A percentile compares a stretch with the other conserved stretches of the same genome.
Evolutionary conservation across 495 filamentous ascomycete species (phyloP).

Genomic region (Daldinia childiae): DNA sequence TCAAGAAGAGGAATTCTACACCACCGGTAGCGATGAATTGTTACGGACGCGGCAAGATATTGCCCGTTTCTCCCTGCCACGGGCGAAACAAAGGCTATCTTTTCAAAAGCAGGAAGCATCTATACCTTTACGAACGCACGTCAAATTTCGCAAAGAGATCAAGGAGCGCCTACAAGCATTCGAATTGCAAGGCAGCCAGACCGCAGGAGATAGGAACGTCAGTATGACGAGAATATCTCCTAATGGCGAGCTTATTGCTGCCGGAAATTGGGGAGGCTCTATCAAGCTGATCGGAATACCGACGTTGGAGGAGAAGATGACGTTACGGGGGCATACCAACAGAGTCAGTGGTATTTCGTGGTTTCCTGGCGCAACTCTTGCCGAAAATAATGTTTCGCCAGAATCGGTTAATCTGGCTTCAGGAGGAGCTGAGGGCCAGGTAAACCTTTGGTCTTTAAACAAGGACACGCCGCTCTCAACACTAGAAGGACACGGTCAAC

Average conservation of each 20-base stretch:
- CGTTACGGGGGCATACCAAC: slow-evolving; percentile 82
- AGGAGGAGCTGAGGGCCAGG: slow-evolving; percentile 86
- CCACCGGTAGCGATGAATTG: slow-evolving; percentile 76
- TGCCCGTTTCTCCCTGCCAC: slow-evolving; percentile 83
- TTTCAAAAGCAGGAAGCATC: slow-evolving; percentile 80
- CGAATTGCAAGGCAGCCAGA: slow-evolving; percentile 91
- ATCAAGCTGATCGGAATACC: slow-evolving; percentile 87
- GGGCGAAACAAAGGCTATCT: slow-evolving; percentile 78
- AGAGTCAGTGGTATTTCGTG: slow-evolving; percentile 90
- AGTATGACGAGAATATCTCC: slow-evolving; percentile 92
- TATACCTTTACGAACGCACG: slow-evolving; percentile 85
- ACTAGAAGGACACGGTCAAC: slow-evolving; percentile 82
- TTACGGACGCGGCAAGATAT: slow-evolving; percentile 82
- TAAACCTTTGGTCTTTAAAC: slow-evolving; percentile 90
- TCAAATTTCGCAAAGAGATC: slow-evolving; percentile 87
- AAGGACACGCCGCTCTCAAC: slow-evolving; percentile 85
- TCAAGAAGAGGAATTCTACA: slow-evolving; percentile 96
- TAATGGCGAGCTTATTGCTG: slow-evolving; percentile 81
- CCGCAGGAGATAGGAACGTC: slow-evolving; percentile 87
- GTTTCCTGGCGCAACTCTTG: slow-evolving; percentile 84
- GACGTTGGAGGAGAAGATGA: slow-evolving; percentile 76
- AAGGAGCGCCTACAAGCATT: slow-evolving; percentile 85
- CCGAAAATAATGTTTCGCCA: slow-evolving; percentile 71
- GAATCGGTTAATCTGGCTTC: slow-evolving; percentile 87
- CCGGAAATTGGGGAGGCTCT: slow-evolving; percentile 89